phyloP scores from a whole-genome alignment of 345 rosid genomes.

The Acer saccharum region DNA sequence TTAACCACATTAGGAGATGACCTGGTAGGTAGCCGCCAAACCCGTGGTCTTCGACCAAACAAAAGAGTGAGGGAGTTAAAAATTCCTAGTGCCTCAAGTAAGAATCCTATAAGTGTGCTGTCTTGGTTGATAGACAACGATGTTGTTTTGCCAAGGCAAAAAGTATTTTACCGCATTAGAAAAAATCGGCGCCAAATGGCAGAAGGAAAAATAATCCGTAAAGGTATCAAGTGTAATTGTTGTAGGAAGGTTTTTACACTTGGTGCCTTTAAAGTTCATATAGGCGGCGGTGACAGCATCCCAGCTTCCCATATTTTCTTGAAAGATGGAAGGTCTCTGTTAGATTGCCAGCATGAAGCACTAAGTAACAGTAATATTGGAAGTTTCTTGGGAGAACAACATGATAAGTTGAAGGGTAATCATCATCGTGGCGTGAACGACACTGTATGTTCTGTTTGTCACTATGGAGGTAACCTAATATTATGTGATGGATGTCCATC shows the following conservation, averaged over 20 bases:
- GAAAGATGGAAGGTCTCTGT: slow-evolving; percentile 79
- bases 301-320: slow-evolving; percentile 63
- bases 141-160: slow-evolving; percentile 58
- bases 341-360: slow-evolving; percentile 56
- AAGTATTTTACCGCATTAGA: slow-evolving; percentile 42
- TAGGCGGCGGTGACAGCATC: slow-evolving; percentile 35
- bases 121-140: slow-evolving; percentile 79
- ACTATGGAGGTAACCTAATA: slow-evolving; percentile 72
- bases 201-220: slow-evolving; percentile 62
- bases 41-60: slow-evolving; percentile 41
- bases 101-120: slow-evolving; percentile 52
- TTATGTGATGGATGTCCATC: slow-evolving; percentile 87
- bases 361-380: slow-evolving; percentile 25
- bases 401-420: slow-evolving; percentile 30
- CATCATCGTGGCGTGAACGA: slow-evolving; percentile 53
- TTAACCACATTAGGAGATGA: slow-evolving; percentile 8
- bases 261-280: slow-evolving; percentile 59
- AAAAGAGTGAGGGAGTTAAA: slow-evolving; percentile 51
- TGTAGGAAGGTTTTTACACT: slow-evolving; percentile 53
- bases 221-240: slow-evolving; percentile 75
- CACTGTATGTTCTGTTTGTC: slow-evolving; percentile 69
- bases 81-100: slow-evolving; percentile 37
- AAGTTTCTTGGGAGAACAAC: slow-evolving; percentile 22
- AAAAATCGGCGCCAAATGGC: slow-evolving; percentile 29
- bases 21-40: slow-evolving; percentile 7